These are phyloP conservation scores for Rhipidocladum racemiflorum DNA, from an alignment of 176 grass and related monocot genomes.

Conservation along the genomic window DNA sequence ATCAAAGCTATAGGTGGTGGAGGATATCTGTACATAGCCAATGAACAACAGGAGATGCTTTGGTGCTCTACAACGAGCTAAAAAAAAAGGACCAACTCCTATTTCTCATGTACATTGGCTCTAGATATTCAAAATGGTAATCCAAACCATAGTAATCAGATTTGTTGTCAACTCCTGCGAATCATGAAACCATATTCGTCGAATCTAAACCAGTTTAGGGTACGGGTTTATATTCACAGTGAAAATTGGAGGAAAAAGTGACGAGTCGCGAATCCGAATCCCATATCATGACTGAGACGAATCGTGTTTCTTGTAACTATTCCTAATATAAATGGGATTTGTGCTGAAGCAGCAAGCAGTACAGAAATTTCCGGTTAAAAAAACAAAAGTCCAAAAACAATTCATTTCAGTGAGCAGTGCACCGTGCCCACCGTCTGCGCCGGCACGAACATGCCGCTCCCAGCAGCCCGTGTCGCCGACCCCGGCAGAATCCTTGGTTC, in stretches of 20 bases:
- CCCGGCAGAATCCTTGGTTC: conserved; percentile 36
- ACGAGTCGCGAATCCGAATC: too few species aligned
- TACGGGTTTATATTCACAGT: too few species aligned
- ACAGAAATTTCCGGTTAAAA: too few species aligned
- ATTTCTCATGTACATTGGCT: neutral
- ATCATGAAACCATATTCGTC: too few species aligned
- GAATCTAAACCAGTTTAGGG: too few species aligned
- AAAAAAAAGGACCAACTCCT: too few species aligned
- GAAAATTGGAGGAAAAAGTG: too few species aligned
- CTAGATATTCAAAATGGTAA: neutral
- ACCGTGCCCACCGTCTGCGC: conserved; percentile 81
- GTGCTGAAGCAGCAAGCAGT: neutral
- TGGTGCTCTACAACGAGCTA: neutral
- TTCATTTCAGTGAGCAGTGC: conserved; percentile 25
- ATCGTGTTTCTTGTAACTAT: too few species aligned
- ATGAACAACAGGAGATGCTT: neutral
- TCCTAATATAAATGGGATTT: neutral
- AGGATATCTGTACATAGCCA: neutral
- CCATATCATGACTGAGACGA: too few species aligned
- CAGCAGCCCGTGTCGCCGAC: conserved; percentile 44
- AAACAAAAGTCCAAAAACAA: neutral
- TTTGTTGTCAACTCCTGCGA: too few species aligned
- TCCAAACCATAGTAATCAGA: too few species aligned
- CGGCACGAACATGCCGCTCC: conserved; percentile 83
- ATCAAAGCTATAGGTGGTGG: neutral